Percentiles rank a stretch among this genome's conserved stretches.
Conservation (phyloP, 2,329 filamentous ascomycete genomes). For the Taxawa tesnikishii region DNA sequence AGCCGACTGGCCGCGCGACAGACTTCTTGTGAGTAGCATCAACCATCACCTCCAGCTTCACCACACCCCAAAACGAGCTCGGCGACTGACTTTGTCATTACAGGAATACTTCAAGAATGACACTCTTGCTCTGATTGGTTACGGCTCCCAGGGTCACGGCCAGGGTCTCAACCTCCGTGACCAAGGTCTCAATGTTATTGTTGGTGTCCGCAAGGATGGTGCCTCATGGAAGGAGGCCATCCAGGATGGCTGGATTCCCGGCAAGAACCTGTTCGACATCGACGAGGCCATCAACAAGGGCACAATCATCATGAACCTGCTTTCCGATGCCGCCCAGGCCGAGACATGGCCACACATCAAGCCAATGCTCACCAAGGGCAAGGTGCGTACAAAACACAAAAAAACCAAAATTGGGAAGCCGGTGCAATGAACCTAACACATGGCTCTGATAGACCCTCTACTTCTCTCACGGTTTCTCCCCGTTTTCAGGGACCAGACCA, state of each 20-base stretch:
- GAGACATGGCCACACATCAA: slow-evolving; percentile 99
- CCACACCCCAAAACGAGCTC: slow-evolving; percentile 1
- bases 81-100: slow-evolving; percentile 16
- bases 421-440: slow-evolving; percentile 7
- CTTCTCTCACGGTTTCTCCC: slow-evolving; percentile 99
- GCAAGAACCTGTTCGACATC: slow-evolving; percentile 98
- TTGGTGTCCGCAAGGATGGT: slow-evolving; percentile 97
- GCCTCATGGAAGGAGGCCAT: slow-evolving; percentile 96
- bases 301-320: slow-evolving; percentile 98
- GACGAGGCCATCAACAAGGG: slow-evolving; percentile 90
- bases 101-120: slow-evolving; percentile 99
- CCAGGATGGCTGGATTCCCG: slow-evolving; percentile 94
- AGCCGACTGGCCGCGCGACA: slow-evolving; percentile 96
- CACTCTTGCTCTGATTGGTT: slow-evolving; percentile 96
- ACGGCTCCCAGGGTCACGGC: slow-evolving; percentile 95
- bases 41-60: slow-evolving; percentile 1
- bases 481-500: slow-evolving; percentile 99
- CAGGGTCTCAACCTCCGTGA: slow-evolving; percentile 99
- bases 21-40: slow-evolving; percentile 67
- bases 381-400: slow-evolving; percentile 45
- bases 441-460: slow-evolving; percentile 70
- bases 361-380: slow-evolving; percentile 96
- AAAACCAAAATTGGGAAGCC: neutral
- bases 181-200: slow-evolving; percentile 98
- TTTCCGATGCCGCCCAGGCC: slow-evolving; percentile 92